Evolutionary conservation across 306 rosid species (phyloP), one percentile per base, ranked within the genome.

Genomic region (Acmispon strigosus): DNA sequence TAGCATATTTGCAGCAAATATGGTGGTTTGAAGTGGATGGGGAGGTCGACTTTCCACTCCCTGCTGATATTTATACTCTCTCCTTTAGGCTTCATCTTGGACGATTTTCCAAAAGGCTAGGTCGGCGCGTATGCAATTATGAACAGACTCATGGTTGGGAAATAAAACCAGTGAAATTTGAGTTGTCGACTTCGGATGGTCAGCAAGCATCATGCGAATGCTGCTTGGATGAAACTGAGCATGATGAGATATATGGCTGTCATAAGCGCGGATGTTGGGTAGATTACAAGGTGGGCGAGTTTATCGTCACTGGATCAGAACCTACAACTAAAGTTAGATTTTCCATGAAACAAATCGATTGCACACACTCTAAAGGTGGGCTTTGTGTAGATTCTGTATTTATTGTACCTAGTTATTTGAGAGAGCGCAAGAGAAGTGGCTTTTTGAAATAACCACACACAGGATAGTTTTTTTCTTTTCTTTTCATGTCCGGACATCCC

Each of bases 11-110:
- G 82, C 97, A 90, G 85, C 96, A 93, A 78, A 87, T 93, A 60
- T 93, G 98, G 98, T 93, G 98, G 97, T 90, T 85, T 76, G 97
- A 90, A 82, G 96, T 88, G 66, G 97, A 89, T 59, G 97, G 99
- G 47, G 83, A 66, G 76, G 86, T 87, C 39, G 84, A 78, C 65
- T 87, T 91, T 64, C 96, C 92, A 48, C 81, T 94, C 57, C 96
- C 99, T 17, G 89, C 97, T 18, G 96, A 84, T 85, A 70, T 69
- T 72, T 94, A 87, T 56, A 90, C 98, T 15, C 84, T 92, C 68
- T 82, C 84, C 75, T 88, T 88, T 83, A 81, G 98, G 84, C 89
- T 90, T 75, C 97, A 93, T 84, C 86, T 90, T 43, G 98, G 98
- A 56, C 85, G 84, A 53, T 87, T 90, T 78, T 73, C 86, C 64